Base-by-base conservation (phyloP, 208 protist genomes). In the Crithidia thermophila region DNA sequence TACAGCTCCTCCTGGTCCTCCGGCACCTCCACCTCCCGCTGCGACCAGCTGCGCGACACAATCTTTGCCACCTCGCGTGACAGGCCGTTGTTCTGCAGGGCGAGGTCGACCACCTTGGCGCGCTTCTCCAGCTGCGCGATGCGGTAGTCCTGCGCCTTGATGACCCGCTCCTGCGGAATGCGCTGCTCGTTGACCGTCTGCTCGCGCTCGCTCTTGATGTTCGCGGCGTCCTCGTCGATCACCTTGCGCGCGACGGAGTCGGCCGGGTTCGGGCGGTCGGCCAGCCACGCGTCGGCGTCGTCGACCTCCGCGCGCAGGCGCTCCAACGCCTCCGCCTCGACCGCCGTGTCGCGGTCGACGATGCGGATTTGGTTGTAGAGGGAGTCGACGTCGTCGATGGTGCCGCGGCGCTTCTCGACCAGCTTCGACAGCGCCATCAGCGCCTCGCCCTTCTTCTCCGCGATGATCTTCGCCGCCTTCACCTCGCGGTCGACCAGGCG, bases 61-160 rank as follows among this genome's bases (percentile, higher is more conserved):
- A 85, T 79, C 20, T 75, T 67, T 36, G 89, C 75, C 46, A 92
- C 87, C 36, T 85, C 79, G 23, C 67, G 72, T 36, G 63, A 82
- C 11, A 93, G 72, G 43, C 79, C 59, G 73, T 91, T 91, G 49
- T 81, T 84, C 39, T 77, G 30, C 16, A 95, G 78, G 1, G 84
- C 79, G 59, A 65, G 67, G 7, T 95, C 75, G 40, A 93, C 79
- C 21, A 74, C 69, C 71, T 85, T 84, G 1, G 89, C 70, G 25
- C 90, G 84, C 52, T 69, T 76, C 42, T 91, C 87, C 33, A 95
- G 73, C 65, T 95, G 87, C 2, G 75, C 76, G 55, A 95, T 72
- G 42, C 90, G 90, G 60, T 89, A 93, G 36, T 95, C 87, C 70
- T 95, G 90, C 34, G 90, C 87, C 67, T 95, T 95, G 18, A 95